These are phyloP conservation scores for Osmanthus fragrans DNA, from an alignment of 257 asterid genomes.

Conservation along the genomic window DNA sequence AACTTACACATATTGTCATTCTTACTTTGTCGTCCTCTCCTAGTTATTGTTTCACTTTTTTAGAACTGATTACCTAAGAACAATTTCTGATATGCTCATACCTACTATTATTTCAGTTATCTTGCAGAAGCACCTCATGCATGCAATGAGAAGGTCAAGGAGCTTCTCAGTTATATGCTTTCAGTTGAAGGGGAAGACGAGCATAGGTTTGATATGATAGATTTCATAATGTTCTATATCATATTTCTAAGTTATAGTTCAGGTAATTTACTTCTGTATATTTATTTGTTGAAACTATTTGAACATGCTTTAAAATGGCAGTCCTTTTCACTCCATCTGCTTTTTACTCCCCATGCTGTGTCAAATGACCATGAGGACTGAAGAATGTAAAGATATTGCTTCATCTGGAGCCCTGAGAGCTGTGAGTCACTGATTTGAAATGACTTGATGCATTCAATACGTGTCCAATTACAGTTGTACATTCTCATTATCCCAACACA, in stretches of 20 bases:
- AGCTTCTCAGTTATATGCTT: constrained; percentile 76
- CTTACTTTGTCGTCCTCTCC: constrained; percentile 5
- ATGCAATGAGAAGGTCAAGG: constrained; percentile 64
- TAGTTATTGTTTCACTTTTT: constrained; percentile 5
- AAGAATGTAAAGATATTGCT: constrained; percentile 63
- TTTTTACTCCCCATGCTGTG: constrained; percentile 92
- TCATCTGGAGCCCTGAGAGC: constrained; percentile 62
- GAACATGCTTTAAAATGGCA: constrained; percentile 35
- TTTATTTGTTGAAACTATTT: constrained; percentile 25
- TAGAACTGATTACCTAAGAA: constrained; percentile 16
- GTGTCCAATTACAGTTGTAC: background rate
- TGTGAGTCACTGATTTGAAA: constrained; percentile 41
- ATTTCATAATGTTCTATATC: constrained; percentile 16
- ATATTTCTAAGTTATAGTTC: background rate
- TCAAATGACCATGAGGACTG: constrained; percentile 70
- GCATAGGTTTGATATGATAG: constrained; percentile 44
- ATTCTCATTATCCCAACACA: background rate
- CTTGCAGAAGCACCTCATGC: constrained; percentile 91
- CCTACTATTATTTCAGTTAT: constrained; percentile 54
- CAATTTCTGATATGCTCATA: constrained; percentile 20
- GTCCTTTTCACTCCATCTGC: constrained; percentile 60
- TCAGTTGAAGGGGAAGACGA: constrained; percentile 78
- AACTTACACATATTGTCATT: constrained; percentile 1
- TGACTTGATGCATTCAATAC: constrained; percentile 1
- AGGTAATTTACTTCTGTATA: constrained; percentile 9